Evolutionary conservation across 495 filamentous ascomycete species (phyloP), one percentile per base, ranked within the genome.

Genomic region (Tuber melanosporum): DNA sequence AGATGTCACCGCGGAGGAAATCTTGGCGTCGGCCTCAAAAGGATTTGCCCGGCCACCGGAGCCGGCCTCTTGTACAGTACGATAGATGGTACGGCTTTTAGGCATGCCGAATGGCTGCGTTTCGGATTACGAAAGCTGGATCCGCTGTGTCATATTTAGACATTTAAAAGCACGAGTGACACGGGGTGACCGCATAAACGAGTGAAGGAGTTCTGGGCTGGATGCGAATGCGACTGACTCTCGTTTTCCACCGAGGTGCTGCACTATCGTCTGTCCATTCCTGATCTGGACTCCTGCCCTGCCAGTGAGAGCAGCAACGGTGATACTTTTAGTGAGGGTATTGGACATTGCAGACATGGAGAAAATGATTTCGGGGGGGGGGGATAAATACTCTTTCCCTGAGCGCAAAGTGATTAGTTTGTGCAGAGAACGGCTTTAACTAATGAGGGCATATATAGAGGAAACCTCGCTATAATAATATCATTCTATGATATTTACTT

Each of bases 51-150:
- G n/a, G 4, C 2, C n/a, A 4, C 52, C n/a, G n/a, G 52, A 32
- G 22, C 52, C n/a, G 22, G 26, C 52, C 4, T 14, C 9, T 26
- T 32, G 32, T 32, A 32, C 32, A 32, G 32, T 32, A 32, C 32
- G 32, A n/a, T 26, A n/a, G n/a, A 3, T 26, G 10, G 22, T 52
- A 0, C 5, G n/a, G n/a, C 14, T 62, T 62, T 62, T 62, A 32
- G 52, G 52, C 1, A 62, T 9, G 10, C 52, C n/a, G 52, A 22
- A 26, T 62, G 14, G 52, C n/a, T 26, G 22, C 26, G 52, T 32
- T 62, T 62, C 52, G n/a, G 52, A 62, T 62, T 62, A 62, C 52
- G n/a, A 62, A 62, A 62, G 52, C 52, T 62, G 22, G 52, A 62
- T 62, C 22, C 2, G n/a, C 9, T 26, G n/a, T n/a, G 26, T 62